A percentile compares a stretch with the other conserved stretches of the same genome.
Evolutionary conservation across 2,329 filamentous ascomycete species (phyloP).

Genomic region (Calonectria multiphialidica): DNA sequence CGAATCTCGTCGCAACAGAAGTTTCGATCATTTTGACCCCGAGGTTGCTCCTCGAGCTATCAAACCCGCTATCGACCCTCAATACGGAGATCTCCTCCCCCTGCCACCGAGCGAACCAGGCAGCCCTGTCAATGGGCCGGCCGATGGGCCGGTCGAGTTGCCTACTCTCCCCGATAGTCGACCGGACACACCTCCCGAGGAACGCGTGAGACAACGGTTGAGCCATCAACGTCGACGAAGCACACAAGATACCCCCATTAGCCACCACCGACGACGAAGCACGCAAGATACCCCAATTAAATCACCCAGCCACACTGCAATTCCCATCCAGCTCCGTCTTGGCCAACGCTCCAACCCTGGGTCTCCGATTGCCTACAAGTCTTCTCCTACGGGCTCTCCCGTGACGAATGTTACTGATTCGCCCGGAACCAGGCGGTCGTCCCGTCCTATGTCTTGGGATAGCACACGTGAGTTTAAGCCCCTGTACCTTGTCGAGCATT

Average conservation of each 20-base stretch:
- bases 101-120: slow-evolving; percentile 71
- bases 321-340: slow-evolving; percentile 68
- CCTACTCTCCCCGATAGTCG: slow-evolving; percentile 71
- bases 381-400: slow-evolving; percentile 54
- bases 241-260: slow-evolving; percentile 58
- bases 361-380: slow-evolving; percentile 54
- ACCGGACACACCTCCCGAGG: slow-evolving; percentile 66
- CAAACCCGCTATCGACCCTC: slow-evolving; percentile 75
- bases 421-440: slow-evolving; percentile 50
- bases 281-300: slow-evolving; percentile 60
- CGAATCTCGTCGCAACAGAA: slow-evolving; percentile 37
- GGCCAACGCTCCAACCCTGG: slow-evolving; percentile 59
- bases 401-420: slow-evolving; percentile 49
- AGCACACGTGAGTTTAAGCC: slow-evolving; percentile 80
- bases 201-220: slow-evolving; percentile 55
- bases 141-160: slow-evolving; percentile 53
- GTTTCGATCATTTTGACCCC: slow-evolving; percentile 61
- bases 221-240: slow-evolving; percentile 63
- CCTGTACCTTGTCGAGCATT: slow-evolving; percentile 82
- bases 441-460: slow-evolving; percentile 72
- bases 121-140: slow-evolving; percentile 55
- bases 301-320: slow-evolving; percentile 68
- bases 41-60: slow-evolving; percentile 70
- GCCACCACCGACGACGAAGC: slow-evolving; percentile 63
- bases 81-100: slow-evolving; percentile 74